Conservation (phyloP, 2,329 filamentous ascomycete genomes). For the Beauveria brongniartii region DNA sequence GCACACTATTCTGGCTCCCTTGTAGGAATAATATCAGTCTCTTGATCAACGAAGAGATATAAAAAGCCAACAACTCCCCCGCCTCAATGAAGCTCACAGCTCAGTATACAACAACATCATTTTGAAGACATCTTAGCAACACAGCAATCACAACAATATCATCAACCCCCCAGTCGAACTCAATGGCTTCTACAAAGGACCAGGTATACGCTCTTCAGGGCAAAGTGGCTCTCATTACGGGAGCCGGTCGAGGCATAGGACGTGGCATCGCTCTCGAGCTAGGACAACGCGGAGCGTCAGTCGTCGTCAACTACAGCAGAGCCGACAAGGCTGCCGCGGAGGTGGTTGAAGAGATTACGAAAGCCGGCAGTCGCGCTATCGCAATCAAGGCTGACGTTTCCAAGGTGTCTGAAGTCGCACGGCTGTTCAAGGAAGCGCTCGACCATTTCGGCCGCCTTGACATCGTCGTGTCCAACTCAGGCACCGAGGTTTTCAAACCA, state of each 20-base stretch:
- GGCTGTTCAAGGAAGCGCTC: constrained; percentile 58
- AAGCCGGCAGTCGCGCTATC: constrained; percentile 49
- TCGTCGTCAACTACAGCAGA: constrained; percentile 60
- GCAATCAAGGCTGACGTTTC: constrained; percentile 59
- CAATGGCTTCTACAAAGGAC: neutral
- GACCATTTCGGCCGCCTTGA: constrained; percentile 61
- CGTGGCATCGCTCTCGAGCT: constrained; percentile 59
- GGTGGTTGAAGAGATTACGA: constrained; percentile 45
- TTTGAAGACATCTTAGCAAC: neutral
- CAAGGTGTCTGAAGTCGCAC: constrained; percentile 48
- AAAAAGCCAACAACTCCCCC: neutral
- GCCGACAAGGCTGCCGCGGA: constrained; percentile 47
- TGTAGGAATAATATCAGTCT: neutral
- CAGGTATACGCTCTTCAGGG: constrained; percentile 18
- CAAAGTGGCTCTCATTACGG: constrained; percentile 56
- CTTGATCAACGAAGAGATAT: neutral
- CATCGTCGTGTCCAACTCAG: constrained; percentile 65
- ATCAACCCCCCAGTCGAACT: neutral
- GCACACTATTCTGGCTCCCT: neutral
- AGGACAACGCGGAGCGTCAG: constrained; percentile 53
- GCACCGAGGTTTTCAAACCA: constrained; percentile 58
- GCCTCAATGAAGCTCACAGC: neutral
- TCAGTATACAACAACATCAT: neutral
- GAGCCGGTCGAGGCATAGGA: constrained; percentile 58
- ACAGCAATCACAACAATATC: neutral